Evolutionary conservation across 2,329 filamentous ascomycete species (phyloP).

Genomic region (Leptographium procerum): DNA sequence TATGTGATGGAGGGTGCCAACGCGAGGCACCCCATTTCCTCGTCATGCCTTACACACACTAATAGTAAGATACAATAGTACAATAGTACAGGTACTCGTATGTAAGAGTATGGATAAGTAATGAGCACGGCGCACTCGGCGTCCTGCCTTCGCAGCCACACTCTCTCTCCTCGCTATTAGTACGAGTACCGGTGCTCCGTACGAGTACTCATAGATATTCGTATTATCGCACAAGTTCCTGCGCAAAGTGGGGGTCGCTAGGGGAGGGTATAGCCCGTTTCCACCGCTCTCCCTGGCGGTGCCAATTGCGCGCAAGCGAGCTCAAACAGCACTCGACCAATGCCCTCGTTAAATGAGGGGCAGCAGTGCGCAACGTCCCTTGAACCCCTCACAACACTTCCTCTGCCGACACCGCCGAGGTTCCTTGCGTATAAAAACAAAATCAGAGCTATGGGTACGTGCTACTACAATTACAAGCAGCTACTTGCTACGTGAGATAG

Average conservation of each 20-base stretch:
- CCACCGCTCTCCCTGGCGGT: background rate
- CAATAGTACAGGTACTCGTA: too few relatives aligned
- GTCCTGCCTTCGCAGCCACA: background rate
- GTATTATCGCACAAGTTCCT: background rate
- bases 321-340: background rate
- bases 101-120: too few relatives aligned
- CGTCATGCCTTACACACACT: too few relatives aligned
- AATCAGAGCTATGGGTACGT: too few relatives aligned
- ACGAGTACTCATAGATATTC: background rate
- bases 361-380: constrained; percentile 1
- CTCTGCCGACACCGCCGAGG: background rate
- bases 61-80: too few relatives aligned
- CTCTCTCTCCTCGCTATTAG: background rate
- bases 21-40: background rate
- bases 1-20: background rate
- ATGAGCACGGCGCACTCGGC: background rate
- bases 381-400: background rate
- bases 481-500: background rate
- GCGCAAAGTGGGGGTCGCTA: background rate
- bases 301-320: background rate
- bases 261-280: background rate
- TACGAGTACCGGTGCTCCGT: background rate
- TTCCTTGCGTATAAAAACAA: too few relatives aligned
- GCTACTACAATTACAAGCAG: background rate
- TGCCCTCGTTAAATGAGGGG: background rate